These are phyloP conservation scores for Ganoderma lingzhi DNA, from an alignment of 1,284 basidiomycete species.

Conservation along the genomic window DNA sequence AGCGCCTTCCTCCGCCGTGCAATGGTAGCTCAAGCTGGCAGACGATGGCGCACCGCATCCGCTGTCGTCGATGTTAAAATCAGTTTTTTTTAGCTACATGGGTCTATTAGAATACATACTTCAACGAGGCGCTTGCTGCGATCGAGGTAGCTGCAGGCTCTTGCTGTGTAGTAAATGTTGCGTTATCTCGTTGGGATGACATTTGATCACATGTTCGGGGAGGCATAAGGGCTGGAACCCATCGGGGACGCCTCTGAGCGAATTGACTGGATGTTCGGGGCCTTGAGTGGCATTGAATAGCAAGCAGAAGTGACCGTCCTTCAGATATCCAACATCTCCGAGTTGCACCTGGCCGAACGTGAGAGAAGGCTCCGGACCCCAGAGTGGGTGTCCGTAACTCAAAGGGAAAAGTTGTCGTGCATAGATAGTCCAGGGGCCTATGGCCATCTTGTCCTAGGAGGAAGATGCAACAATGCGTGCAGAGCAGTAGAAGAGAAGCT, in stretches of 20 bases:
- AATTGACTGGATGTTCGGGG: slow-evolving; percentile 8
- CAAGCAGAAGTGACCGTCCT: slow-evolving; percentile 7
- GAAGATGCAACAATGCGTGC: no score
- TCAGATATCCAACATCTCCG: slow-evolving; percentile 9
- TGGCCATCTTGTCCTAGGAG: no score
- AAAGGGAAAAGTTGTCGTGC: no score
- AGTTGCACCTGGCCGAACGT: slow-evolving; percentile 9
- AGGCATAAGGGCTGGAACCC: slow-evolving; percentile 11
- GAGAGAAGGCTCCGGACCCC: slow-evolving; percentile 10
- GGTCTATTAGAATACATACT: not conserved
- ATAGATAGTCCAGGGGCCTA: no score
- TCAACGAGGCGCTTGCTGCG: not conserved
- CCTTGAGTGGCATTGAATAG: slow-evolving; percentile 1
- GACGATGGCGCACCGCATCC: not conserved
- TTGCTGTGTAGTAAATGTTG: slow-evolving; percentile 17
- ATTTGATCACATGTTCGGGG: not conserved
- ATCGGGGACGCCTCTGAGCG: slow-evolving; percentile 7
- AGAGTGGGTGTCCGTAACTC: not conserved
- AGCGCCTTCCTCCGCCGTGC: slow-evolving; percentile 18
- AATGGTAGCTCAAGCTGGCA: slow-evolving; percentile 10
- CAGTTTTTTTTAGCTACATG: not conserved
- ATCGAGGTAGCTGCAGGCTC: slow-evolving; percentile 8
- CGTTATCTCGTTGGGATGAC: not conserved
- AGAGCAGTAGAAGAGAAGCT: no score
- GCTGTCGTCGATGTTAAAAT: not conserved